Evolutionary conservation across 2,329 filamentous ascomycete species (phyloP).

Genomic region (Trichoderma citrinoviride): DNA sequence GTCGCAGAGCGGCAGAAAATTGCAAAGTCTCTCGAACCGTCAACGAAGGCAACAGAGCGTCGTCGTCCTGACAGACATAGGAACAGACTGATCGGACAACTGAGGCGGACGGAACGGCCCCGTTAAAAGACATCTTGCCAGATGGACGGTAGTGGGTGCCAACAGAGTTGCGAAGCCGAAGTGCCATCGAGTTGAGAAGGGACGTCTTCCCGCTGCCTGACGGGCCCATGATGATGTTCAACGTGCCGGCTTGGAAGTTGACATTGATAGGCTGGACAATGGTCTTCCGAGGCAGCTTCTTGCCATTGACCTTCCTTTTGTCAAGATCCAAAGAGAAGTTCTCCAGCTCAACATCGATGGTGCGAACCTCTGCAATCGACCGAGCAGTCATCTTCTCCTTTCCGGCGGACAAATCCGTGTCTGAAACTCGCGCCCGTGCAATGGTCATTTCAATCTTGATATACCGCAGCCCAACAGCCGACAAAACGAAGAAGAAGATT

Average conservation of each 20-base stretch:
- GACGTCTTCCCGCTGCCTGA: constrained; percentile 76
- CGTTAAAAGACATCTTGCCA: constrained; percentile 68
- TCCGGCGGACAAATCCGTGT: constrained; percentile 63
- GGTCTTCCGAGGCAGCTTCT: constrained; percentile 50
- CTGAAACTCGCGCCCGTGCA: constrained; percentile 57
- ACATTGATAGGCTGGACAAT: constrained; percentile 67
- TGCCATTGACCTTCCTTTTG: constrained; percentile 55
- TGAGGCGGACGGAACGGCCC: constrained; percentile 61
- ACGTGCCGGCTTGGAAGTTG: constrained; percentile 62
- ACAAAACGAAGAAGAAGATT: constrained; percentile 59
- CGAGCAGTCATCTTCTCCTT: constrained; percentile 65
- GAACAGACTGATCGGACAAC: constrained; percentile 71
- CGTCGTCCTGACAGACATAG: constrained; percentile 76
- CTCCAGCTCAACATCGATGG: constrained; percentile 63
- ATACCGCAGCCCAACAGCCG: constrained; percentile 61
- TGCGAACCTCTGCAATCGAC: constrained; percentile 52
- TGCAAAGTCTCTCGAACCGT: constrained; percentile 73
- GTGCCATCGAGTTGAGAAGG: constrained; percentile 69
- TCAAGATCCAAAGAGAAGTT: constrained; percentile 63
- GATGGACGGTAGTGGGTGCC: constrained; percentile 60
- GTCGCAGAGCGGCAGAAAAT: constrained; percentile 67
- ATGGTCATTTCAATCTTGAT: constrained; percentile 68
- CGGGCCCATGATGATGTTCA: constrained; percentile 80
- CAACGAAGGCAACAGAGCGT: constrained; percentile 69
- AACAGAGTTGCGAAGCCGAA: constrained; percentile 60